A percentile compares a stretch with the other conserved stretches of the same genome.
These are phyloP conservation scores for Neonectria hederae DNA, from an alignment of 2,329 filamentous ascomycete genomes.

Conservation along the genomic window DNA sequence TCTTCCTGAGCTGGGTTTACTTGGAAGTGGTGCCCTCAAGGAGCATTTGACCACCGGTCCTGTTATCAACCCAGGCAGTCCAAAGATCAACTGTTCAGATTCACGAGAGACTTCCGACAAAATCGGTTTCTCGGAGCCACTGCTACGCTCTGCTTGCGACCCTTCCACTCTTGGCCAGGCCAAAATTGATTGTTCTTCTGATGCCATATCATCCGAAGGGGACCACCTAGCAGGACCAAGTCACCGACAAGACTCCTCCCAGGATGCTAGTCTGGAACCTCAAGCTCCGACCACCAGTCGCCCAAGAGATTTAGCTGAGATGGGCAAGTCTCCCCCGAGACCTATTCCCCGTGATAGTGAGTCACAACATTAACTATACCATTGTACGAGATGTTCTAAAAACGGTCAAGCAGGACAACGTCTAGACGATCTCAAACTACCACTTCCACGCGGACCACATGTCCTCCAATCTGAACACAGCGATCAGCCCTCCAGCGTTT, in stretches of 20 bases:
- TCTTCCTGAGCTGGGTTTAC: conserved; percentile 31
- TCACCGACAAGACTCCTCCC: not conserved
- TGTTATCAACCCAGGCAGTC: not conserved
- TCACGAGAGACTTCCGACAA: not conserved
- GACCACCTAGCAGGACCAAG: not conserved
- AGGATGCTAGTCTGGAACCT: not conserved
- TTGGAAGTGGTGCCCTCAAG: not conserved
- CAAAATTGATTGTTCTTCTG: not conserved
- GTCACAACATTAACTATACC: not conserved
- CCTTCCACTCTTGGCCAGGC: not conserved
- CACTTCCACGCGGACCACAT: conserved; percentile 18
- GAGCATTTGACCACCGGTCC: not conserved
- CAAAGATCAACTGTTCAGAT: not conserved
- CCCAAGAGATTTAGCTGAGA: not conserved
- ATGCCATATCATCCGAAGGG: not conserved
- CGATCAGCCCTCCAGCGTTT: conserved; percentile 37
- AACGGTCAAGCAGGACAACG: not conserved
- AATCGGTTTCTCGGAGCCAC: not conserved
- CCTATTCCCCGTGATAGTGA: not conserved
- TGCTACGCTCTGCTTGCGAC: not conserved
- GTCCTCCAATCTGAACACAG: conserved; percentile 1
- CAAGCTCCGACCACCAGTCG: not conserved
- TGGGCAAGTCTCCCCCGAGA: not conserved
- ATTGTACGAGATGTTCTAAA: not conserved
- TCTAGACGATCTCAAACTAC: conserved; percentile 3